Base-by-base conservation (phyloP, 2,329 filamentous ascomycete genomes). In the Colletotrichum coccodes region DNA sequence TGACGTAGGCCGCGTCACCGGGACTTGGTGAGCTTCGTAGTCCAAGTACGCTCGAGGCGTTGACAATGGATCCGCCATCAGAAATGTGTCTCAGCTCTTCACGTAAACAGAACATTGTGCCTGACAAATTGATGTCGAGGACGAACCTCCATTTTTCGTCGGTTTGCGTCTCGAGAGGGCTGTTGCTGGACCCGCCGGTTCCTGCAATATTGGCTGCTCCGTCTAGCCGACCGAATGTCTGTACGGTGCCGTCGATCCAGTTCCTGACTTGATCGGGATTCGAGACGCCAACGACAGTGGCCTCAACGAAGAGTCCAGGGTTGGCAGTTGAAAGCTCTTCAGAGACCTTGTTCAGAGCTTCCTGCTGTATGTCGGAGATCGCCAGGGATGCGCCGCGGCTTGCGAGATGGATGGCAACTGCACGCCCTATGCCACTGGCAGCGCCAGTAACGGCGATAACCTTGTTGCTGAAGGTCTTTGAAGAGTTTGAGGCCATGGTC, bases 381-480 rank as follows among this genome's bases (percentile, higher is more conserved):
- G 85, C 84, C 12, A 88, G 71, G 3, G 70, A 75, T 1, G 84
- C 84, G 23, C 85, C 85, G 26, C 79, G 76, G 0, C 74, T 72
- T 62, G 82, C 79, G 2, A 86, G 78, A 23, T 83, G 77, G 23
- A 79, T 76, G 7, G 84, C 81, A 9, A 83, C 83, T 21, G 81
- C 81, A 11, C 83, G 78, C 21, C 85, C 85, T 59, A 87, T 87
- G 18, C 85, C 86, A 8, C 78, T 79, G 1, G 81, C 81, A 2
- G 81, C 80, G 16, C 85, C 85, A 3, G 84, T 86, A 32, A 87
- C 73, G 60, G 82, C 82, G 68, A 86, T 80, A 40, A 85, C 79
- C 73, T 83, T 86, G 36, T n/a, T n/a, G n/a, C n/a, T n/a, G n/a
- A n/a, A n/a, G n/a, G n/a, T n/a, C n/a, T n/a, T n/a, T n/a, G n/a